phyloP scores from a whole-genome alignment of 1,284 basidiomycete species.

The Apiotrichum mycotoxinovorans region DNA sequence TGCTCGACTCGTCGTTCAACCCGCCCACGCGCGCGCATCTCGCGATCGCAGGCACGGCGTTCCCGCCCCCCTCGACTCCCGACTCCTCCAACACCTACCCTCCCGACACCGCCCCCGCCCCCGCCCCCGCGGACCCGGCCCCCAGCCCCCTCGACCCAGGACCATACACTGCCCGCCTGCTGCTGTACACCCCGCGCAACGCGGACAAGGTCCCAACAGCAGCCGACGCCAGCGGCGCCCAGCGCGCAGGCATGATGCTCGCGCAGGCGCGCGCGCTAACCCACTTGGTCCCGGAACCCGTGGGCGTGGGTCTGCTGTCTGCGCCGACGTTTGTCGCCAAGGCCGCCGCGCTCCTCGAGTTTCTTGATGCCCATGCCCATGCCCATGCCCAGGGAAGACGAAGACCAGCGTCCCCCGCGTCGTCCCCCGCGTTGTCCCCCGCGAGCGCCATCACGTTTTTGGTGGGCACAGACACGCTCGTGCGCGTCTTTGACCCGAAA shows the following conservation, averaged over 20 bases:
- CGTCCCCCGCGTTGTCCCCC: neutral
- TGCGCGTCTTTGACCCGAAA: constrained; percentile 71
- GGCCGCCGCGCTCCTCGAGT: constrained; percentile 53
- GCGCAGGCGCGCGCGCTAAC: constrained; percentile 60
- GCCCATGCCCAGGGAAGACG: neutral
- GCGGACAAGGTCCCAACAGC: constrained; percentile 76
- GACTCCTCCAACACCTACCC: constrained; percentile 35
- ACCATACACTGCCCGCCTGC: constrained; percentile 68
- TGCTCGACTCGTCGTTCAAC: constrained; percentile 92
- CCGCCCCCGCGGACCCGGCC: neutral
- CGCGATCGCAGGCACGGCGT: constrained; percentile 59
- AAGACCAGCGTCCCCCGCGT: neutral
- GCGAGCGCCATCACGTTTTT: constrained; percentile 54
- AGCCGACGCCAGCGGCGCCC: constrained; percentile 65
- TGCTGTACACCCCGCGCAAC: constrained; percentile 82
- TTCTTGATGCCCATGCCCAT: constrained; percentile 52
- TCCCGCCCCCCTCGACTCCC: constrained; percentile 17
- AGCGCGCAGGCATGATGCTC: constrained; percentile 79
- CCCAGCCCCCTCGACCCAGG: constrained; percentile 27
- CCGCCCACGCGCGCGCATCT: constrained; percentile 86
- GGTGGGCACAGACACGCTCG: constrained; percentile 83
- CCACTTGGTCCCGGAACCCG: constrained; percentile 41
- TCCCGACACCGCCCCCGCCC: constrained; percentile 20
- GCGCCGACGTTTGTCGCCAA: constrained; percentile 88
- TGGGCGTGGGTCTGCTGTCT: constrained; percentile 65